A percentile compares a stretch with the other conserved stretches of the same genome.
These are phyloP conservation scores for Barnettozyma wickerhamii DNA, from an alignment of 805 yeast genomes.

Conservation along the genomic window DNA sequence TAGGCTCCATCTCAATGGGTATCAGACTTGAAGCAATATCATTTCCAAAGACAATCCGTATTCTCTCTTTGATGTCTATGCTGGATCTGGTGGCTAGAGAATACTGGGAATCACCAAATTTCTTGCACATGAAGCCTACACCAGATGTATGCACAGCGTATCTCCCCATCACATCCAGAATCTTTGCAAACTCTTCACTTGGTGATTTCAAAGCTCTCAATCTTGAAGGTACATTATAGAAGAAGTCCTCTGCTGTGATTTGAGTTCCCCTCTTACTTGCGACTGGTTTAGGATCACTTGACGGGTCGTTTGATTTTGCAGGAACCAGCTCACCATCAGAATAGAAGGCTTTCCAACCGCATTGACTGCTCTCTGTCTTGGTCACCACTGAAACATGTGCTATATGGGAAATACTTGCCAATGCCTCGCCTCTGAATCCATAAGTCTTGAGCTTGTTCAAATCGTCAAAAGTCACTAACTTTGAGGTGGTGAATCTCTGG, in stretches of 20 bases:
- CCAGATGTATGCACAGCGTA: slow-evolving; percentile 71
- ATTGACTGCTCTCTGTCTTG: slow-evolving; percentile 50
- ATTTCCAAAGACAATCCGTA: slow-evolving; percentile 70
- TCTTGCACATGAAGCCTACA: slow-evolving; percentile 77
- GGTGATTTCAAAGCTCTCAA: slow-evolving; percentile 58
- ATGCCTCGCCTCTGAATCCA: slow-evolving; percentile 96
- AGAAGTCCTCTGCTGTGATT: slow-evolving; percentile 79
- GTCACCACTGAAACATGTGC: slow-evolving; percentile 78
- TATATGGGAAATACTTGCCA: slow-evolving; percentile 90
- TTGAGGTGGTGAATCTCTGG: slow-evolving; percentile 90
- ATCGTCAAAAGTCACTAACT: slow-evolving; percentile 71
- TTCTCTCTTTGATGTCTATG: slow-evolving; percentile 55
- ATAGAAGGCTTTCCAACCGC: slow-evolving; percentile 73
- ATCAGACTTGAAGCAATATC: slow-evolving; percentile 61
- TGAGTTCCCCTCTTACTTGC: slow-evolving; percentile 92
- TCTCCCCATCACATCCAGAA: slow-evolving; percentile 77
- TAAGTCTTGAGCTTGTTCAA: slow-evolving; percentile 66
- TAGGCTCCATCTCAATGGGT: slow-evolving; percentile 34
- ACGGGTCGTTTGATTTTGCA: slow-evolving; percentile 31
- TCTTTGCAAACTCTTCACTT: slow-evolving; percentile 70
- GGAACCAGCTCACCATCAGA: slow-evolving; percentile 58
- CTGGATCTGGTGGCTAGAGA: slow-evolving; percentile 55
- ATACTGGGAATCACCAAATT: slow-evolving; percentile 68
- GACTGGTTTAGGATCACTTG: slow-evolving; percentile 54
- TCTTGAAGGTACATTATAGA: slow-evolving; percentile 83